These are phyloP conservation scores for Arabis alpina DNA, from an alignment of 345 rosid species.

Conservation along the genomic window DNA sequence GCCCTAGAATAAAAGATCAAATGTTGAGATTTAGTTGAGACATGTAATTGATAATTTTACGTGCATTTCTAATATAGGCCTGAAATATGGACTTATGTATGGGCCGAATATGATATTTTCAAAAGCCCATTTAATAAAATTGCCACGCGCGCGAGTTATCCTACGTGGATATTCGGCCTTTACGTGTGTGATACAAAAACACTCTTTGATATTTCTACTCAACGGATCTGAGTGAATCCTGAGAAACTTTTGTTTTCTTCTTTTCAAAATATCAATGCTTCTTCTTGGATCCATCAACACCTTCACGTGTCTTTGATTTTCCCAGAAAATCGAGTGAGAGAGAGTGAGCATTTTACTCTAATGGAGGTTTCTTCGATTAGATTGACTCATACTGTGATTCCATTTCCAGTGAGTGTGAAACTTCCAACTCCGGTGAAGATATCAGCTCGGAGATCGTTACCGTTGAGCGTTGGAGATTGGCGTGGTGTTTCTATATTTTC, in stretches of 20 bases:
- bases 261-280: slow-evolving; percentile 5
- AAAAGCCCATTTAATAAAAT: slow-evolving; percentile 25
- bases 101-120: neutral
- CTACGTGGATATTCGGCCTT: neutral
- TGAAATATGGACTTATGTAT: neutral
- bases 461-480: slow-evolving; percentile 29
- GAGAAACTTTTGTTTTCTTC: neutral
- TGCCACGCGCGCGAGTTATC: neutral
- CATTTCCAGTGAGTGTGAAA: slow-evolving; percentile 34
- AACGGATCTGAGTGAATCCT: slow-evolving; percentile 27
- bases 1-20: no score
- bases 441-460: slow-evolving; percentile 28
- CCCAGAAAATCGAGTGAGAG: neutral
- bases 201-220: slow-evolving; percentile 5
- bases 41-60: no score
- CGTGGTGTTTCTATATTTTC: slow-evolving; percentile 31
- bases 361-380: slow-evolving; percentile 48
- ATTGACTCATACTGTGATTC: slow-evolving; percentile 25
- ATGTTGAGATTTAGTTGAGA: no score
- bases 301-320: slow-evolving; percentile 36
- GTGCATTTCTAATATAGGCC: neutral
- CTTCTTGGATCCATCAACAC: slow-evolving; percentile 33
- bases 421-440: slow-evolving; percentile 33
- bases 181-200: slow-evolving; percentile 26
- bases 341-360: neutral